These are phyloP conservation scores for Globisporangium recalcitrans DNA, from an alignment of 352 stramenopile genomes.

Conservation along the genomic window DNA sequence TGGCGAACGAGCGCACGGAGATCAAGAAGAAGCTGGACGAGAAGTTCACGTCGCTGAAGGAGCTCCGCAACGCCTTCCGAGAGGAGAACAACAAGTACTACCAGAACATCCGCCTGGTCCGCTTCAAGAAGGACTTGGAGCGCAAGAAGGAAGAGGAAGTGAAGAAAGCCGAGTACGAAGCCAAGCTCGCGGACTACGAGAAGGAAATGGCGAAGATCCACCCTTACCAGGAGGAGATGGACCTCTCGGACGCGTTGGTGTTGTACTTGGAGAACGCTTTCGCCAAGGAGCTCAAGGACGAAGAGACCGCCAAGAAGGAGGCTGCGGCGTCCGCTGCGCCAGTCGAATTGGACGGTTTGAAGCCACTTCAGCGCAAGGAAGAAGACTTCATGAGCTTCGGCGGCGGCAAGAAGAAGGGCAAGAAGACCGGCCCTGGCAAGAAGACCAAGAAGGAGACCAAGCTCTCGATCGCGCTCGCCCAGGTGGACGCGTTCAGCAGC, in stretches of 20 bases:
- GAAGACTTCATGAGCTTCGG: slow-evolving; percentile 81
- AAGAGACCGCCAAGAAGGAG: slow-evolving; percentile 34
- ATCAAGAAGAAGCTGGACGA: slow-evolving; percentile 92
- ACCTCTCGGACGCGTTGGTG: slow-evolving; percentile 92
- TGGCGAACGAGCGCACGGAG: slow-evolving; percentile 84
- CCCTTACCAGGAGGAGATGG: slow-evolving; percentile 95
- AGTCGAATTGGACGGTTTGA: slow-evolving; percentile 90
- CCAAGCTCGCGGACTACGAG: slow-evolving; percentile 95
- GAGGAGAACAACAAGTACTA: slow-evolving; percentile 93
- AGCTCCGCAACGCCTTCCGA: slow-evolving; percentile 86
- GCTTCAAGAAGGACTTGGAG: slow-evolving; percentile 83
- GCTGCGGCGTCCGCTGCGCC: slow-evolving; percentile 27
- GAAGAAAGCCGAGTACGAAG: slow-evolving; percentile 86
- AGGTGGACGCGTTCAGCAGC: slow-evolving; percentile 89
- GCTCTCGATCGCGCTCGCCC: slow-evolving; percentile 68
- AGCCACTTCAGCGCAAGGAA: slow-evolving; percentile 83
- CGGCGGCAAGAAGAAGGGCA: slow-evolving; percentile 69
- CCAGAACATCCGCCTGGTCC: slow-evolving; percentile 84
- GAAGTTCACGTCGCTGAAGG: slow-evolving; percentile 83
- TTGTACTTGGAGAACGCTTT: slow-evolving; percentile 92
- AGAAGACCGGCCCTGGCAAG: slow-evolving; percentile 44
- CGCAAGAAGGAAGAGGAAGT: slow-evolving; percentile 77
- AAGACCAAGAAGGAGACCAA: slow-evolving; percentile 79
- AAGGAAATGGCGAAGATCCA: slow-evolving; percentile 95
- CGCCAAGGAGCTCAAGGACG: slow-evolving; percentile 73